These are phyloP conservation scores for Blepharisma stoltei DNA, from an alignment of 73 alveolate genomes.

Conservation along the genomic window DNA sequence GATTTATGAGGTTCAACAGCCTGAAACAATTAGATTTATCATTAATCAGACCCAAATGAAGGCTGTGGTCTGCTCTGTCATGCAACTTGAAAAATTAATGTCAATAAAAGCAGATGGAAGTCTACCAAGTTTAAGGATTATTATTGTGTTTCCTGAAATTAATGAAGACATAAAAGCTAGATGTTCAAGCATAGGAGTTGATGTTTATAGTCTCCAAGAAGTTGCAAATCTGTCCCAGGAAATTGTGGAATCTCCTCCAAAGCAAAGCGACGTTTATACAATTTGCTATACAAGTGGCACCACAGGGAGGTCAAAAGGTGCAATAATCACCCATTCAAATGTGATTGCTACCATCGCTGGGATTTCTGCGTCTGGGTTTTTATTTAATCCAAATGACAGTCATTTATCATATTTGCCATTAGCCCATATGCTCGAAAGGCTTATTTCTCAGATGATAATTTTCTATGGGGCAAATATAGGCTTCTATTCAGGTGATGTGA, in stretches of 20 bases:
- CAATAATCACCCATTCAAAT: conserved; percentile 50
- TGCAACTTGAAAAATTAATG: not conserved
- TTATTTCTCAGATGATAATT: no score
- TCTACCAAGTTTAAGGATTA: not conserved
- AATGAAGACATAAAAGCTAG: conserved; percentile 37
- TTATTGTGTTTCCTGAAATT: not conserved
- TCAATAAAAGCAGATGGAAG: not conserved
- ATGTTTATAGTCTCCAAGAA: not conserved
- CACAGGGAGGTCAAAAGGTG: conserved; percentile 75
- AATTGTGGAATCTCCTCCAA: conserved; percentile 31
- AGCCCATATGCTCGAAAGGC: conserved; percentile 28
- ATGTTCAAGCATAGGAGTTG: conserved; percentile 29
- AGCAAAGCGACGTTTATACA: conserved; percentile 51
- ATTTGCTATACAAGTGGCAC: conserved; percentile 72
- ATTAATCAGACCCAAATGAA: conserved; percentile 11
- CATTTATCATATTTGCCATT: conserved; percentile 29
- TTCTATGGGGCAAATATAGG: conserved; percentile 37
- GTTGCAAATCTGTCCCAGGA: not conserved
- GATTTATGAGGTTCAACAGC: conserved; percentile 75
- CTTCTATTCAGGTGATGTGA: conserved; percentile 69
- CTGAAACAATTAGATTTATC: conserved; percentile 32
- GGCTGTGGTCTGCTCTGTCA: conserved; percentile 13
- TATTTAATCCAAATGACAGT: not conserved
- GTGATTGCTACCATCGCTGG: conserved; percentile 50
- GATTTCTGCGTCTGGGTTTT: conserved; percentile 24